Conservation (phyloP, 768 basidiomycete species). For the Trichaptum fuscoviolaceum region DNA sequence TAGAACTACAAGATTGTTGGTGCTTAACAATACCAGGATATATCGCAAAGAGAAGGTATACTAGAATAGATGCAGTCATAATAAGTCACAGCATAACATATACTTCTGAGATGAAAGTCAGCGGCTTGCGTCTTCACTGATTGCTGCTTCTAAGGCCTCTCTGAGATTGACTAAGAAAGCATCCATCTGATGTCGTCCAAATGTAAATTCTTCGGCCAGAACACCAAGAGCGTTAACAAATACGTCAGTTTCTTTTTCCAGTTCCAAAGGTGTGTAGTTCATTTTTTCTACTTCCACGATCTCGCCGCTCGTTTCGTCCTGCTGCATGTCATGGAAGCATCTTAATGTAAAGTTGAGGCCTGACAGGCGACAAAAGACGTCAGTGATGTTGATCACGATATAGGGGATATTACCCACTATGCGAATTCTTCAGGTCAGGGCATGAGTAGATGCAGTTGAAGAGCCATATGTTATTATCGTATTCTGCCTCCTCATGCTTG, state of each 20-base stretch:
- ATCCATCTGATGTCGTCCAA: constrained; percentile 58
- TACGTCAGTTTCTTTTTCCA: constrained; percentile 55
- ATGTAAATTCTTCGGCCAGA: constrained; percentile 60
- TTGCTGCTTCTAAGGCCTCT: constrained; percentile 34
- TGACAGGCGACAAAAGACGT: constrained; percentile 20
- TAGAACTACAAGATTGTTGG: background rate
- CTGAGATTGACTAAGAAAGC: constrained; percentile 62
- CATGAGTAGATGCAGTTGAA: constrained; percentile 63
- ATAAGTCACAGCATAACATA: background rate
- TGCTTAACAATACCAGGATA: background rate
- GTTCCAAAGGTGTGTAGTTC: constrained; percentile 56
- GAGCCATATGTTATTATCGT: constrained; percentile 51
- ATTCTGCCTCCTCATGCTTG: constrained; percentile 38
- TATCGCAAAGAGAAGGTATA: background rate
- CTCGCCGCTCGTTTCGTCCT: constrained; percentile 26
- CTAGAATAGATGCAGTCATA: background rate
- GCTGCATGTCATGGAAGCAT: constrained; percentile 34
- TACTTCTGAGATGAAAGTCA: background rate
- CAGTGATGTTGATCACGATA: background rate
- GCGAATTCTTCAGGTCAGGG: background rate
- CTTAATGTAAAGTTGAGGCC: constrained; percentile 59
- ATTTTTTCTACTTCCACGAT: constrained; percentile 36
- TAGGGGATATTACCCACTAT: background rate
- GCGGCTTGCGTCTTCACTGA: background rate
- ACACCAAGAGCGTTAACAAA: constrained; percentile 59